Evolutionary conservation across 2,329 filamentous ascomycete genomes (phyloP).

Genomic region (Aspergillus ruber): DNA sequence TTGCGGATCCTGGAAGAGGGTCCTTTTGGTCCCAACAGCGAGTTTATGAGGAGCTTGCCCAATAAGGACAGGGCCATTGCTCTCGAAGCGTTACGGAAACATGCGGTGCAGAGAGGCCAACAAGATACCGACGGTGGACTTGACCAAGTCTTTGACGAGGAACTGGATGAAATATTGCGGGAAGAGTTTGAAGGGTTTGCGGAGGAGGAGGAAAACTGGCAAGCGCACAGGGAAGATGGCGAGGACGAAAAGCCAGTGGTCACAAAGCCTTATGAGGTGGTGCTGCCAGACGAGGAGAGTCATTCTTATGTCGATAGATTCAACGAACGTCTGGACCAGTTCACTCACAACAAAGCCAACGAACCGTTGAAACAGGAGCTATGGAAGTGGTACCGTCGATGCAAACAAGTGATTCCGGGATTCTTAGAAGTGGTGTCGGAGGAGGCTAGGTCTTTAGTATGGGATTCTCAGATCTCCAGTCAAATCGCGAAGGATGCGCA

Average conservation of each 20-base stretch:
- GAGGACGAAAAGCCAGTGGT: conserved; percentile 10
- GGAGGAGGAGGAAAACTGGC: conserved; percentile 32
- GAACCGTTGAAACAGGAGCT: conserved; percentile 30
- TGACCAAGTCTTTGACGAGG: conserved; percentile 35
- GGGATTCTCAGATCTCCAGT: conserved; percentile 49
- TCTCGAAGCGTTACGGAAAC: conserved; percentile 37
- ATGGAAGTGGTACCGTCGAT: conserved; percentile 48
- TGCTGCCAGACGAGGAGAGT: conserved; percentile 25
- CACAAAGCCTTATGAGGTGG: conserved; percentile 26
- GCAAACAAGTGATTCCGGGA: conserved; percentile 39
- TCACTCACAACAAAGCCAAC: conserved; percentile 21
- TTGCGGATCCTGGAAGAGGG: conserved; percentile 35
- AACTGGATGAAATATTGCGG: conserved; percentile 35
- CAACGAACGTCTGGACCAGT: conserved; percentile 30
- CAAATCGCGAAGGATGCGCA: conserved; percentile 42
- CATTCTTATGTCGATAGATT: conserved; percentile 37
- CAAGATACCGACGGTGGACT: conserved; percentile 19
- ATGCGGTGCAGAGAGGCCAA: conserved; percentile 31
- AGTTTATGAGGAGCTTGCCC: conserved; percentile 37
- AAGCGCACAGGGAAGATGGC: conserved; percentile 17
- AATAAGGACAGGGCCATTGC: conserved; percentile 36
- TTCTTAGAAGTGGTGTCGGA: conserved; percentile 53
- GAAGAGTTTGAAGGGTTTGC: conserved; percentile 33
- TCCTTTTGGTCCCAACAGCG: conserved; percentile 38
- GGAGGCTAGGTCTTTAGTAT: conserved; percentile 59